A percentile compares a stretch with the other conserved stretches of the same genome.
phyloP scores from a whole-genome alignment of 371 early-diverging fungal species.

The Quaeritorhiza haematococci region DNA sequence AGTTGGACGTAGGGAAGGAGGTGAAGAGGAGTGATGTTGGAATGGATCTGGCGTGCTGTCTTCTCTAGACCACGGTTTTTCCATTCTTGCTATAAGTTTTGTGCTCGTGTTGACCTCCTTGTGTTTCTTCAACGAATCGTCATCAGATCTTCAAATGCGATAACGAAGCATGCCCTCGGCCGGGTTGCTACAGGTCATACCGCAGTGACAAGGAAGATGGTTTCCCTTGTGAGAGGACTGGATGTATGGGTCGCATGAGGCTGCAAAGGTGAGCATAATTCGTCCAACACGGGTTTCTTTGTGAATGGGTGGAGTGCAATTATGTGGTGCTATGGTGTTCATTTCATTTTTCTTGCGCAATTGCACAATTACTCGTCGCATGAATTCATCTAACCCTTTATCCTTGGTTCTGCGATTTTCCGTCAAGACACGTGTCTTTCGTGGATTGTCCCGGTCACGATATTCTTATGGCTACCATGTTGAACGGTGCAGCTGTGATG shows the following conservation, averaged over 20 bases:
- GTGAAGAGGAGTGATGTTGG: too few relatives aligned
- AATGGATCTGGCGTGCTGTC: slow-evolving; percentile 17
- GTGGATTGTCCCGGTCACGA: slow-evolving; percentile 99
- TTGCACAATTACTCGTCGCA: too few relatives aligned
- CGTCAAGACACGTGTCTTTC: slow-evolving; percentile 99
- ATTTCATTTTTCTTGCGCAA: neutral
- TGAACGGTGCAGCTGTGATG: slow-evolving; percentile 99
- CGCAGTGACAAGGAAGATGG: slow-evolving; percentile 80
- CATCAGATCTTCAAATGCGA: slow-evolving; percentile 91
- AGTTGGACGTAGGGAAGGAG: neutral
- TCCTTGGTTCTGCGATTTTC: too few relatives aligned
- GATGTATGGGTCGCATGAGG: slow-evolving; percentile 85
- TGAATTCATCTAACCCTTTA: too few relatives aligned
- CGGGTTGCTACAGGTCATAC: slow-evolving; percentile 91
- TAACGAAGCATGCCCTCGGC: slow-evolving; percentile 88
- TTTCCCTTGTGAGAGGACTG: slow-evolving; percentile 86
- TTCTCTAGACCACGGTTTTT: too few relatives aligned
- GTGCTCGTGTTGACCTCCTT: neutral
- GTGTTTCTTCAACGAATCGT: neutral
- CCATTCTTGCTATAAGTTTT: too few relatives aligned
- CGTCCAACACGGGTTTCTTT: too few relatives aligned
- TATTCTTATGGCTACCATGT: slow-evolving; percentile 99
- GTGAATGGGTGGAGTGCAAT: too few relatives aligned
- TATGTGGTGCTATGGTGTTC: too few relatives aligned
- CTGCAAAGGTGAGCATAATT: slow-evolving; percentile 31